phyloP scores from a whole-genome alignment of 1,284 basidiomycete species.

The Chalciporus sp. region DNA sequence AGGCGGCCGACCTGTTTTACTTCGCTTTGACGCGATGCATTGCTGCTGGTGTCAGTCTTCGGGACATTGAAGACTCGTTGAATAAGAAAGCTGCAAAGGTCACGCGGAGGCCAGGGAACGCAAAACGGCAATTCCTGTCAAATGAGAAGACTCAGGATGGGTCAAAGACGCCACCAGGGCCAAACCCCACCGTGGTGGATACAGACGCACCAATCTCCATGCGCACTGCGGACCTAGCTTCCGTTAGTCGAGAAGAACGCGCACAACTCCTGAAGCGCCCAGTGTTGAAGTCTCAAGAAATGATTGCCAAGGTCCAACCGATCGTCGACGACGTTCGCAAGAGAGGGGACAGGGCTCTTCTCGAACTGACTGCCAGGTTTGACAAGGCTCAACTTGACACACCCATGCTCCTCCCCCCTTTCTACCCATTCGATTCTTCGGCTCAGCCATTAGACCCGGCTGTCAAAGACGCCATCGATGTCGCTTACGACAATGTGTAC shows the following conservation, averaged over 20 bases:
- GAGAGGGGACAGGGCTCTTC: conserved; percentile 86
- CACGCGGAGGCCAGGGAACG: conserved; percentile 88
- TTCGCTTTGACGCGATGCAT: conserved; percentile 92
- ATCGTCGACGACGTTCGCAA: conserved; percentile 89
- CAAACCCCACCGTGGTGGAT: conserved; percentile 28
- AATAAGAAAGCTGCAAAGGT: conserved; percentile 89
- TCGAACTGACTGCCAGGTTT: conserved; percentile 92
- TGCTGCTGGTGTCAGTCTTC: conserved; percentile 79
- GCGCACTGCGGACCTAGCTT: conserved; percentile 68
- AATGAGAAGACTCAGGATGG: conserved; percentile 36
- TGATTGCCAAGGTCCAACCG: conserved; percentile 94
- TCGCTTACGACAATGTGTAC: conserved; percentile 90
- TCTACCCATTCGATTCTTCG: conserved; percentile 60
- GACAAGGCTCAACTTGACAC: conserved; percentile 76
- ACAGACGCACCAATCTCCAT: conserved; percentile 65
- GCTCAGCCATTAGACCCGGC: conserved; percentile 57
- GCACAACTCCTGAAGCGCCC: conserved; percentile 83
- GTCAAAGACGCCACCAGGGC: conserved; percentile 30
- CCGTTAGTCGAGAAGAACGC: conserved; percentile 58
- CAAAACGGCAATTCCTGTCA: conserved; percentile 83
- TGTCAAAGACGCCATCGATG: conserved; percentile 86
- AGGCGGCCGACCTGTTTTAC: conserved; percentile 95
- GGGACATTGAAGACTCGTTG: conserved; percentile 85
- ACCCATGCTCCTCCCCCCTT: conserved; percentile 70
- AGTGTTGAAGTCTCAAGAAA: conserved; percentile 90